Evolutionary conservation across 768 basidiomycete species (phyloP).

Genomic region (Suillus plorans): DNA sequence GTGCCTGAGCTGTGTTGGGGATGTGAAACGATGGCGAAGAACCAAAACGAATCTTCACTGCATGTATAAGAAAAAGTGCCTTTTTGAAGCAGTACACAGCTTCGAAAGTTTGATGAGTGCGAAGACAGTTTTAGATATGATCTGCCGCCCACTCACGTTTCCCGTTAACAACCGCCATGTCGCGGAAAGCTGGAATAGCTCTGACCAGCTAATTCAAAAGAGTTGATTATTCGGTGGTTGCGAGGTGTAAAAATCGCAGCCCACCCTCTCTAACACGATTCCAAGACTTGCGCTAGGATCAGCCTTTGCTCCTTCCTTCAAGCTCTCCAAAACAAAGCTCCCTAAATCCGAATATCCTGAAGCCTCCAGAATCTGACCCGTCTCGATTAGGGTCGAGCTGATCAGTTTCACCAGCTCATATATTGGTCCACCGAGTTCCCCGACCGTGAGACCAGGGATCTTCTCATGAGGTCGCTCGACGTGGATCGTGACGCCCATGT

Average conservation of each 20-base stretch:
- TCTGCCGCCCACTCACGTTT: slow-evolving; percentile 45
- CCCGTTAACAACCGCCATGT: slow-evolving; percentile 67
- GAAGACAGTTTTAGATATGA: slow-evolving; percentile 3
- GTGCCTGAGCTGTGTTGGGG: slow-evolving; percentile 56
- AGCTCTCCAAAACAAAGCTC: slow-evolving; percentile 65
- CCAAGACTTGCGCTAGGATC: slow-evolving; percentile 46
- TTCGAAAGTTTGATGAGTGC: slow-evolving; percentile 25
- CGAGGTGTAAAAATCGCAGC: slow-evolving; percentile 16
- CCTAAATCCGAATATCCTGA: slow-evolving; percentile 72
- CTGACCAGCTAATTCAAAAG: slow-evolving; percentile 54
- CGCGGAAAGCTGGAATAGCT: slow-evolving; percentile 79
- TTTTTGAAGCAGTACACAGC: slow-evolving; percentile 92
- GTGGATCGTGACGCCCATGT: slow-evolving; percentile 71
- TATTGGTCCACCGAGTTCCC: slow-evolving; percentile 72
- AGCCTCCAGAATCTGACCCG: slow-evolving; percentile 61
- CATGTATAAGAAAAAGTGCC: slow-evolving; percentile 78
- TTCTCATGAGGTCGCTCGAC: slow-evolving; percentile 68
- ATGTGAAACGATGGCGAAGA: slow-evolving; percentile 58
- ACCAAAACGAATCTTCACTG: slow-evolving; percentile 66
- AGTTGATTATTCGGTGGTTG: slow-evolving; percentile 5
- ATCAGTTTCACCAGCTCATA: slow-evolving; percentile 74
- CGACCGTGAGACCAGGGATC: slow-evolving; percentile 69
- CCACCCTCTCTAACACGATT: slow-evolving; percentile 61
- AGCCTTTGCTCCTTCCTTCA: slow-evolving; percentile 52
- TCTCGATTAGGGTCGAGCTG: slow-evolving; percentile 63